Conservation (phyloP, 192 early-diverging fungal species). For the Coemansia sp. region DNA sequence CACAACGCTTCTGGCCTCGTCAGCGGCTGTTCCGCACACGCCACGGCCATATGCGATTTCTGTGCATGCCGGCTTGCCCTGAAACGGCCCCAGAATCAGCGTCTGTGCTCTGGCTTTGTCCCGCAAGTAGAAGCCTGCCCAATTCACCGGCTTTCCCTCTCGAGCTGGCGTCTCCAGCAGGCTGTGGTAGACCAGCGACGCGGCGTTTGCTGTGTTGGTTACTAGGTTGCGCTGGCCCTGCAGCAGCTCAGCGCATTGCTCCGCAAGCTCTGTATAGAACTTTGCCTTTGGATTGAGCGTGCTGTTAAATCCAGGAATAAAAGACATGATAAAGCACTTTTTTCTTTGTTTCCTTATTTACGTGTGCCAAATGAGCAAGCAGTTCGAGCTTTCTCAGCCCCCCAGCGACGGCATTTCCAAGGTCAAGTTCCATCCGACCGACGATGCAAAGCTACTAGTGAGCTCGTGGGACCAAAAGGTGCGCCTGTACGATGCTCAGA, state of each 20-base stretch:
- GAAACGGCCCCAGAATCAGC: slow-evolving; percentile 85
- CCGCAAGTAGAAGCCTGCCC: slow-evolving; percentile 81
- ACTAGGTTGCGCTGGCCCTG: slow-evolving; percentile 69
- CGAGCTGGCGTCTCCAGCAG: slow-evolving; percentile 64
- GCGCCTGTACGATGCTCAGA: slow-evolving; percentile 75
- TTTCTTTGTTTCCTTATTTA: neutral
- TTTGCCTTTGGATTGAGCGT: slow-evolving; percentile 56
- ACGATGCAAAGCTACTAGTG: slow-evolving; percentile 66
- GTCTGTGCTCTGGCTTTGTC: slow-evolving; percentile 40
- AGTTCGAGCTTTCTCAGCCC: slow-evolving; percentile 75
- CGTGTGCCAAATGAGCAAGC: slow-evolving; percentile 27
- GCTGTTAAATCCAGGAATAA: slow-evolving; percentile 45
- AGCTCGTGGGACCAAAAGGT: slow-evolving; percentile 92
- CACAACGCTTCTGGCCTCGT: slow-evolving; percentile 54
- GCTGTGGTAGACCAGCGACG: slow-evolving; percentile 76
- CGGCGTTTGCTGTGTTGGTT: slow-evolving; percentile 78
- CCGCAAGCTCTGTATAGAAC: slow-evolving; percentile 69
- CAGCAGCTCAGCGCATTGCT: slow-evolving; percentile 60
- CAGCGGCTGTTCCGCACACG: slow-evolving; percentile 85
- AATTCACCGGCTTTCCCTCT: slow-evolving; percentile 65
- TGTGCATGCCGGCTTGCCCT: slow-evolving; percentile 87
- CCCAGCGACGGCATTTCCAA: slow-evolving; percentile 84
- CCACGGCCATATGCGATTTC: slow-evolving; percentile 78
- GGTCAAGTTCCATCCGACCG: slow-evolving; percentile 68
- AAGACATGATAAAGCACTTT: neutral